Conservation (phyloP, 805 yeast genomes). For the Ogataea pignaliae region DNA sequence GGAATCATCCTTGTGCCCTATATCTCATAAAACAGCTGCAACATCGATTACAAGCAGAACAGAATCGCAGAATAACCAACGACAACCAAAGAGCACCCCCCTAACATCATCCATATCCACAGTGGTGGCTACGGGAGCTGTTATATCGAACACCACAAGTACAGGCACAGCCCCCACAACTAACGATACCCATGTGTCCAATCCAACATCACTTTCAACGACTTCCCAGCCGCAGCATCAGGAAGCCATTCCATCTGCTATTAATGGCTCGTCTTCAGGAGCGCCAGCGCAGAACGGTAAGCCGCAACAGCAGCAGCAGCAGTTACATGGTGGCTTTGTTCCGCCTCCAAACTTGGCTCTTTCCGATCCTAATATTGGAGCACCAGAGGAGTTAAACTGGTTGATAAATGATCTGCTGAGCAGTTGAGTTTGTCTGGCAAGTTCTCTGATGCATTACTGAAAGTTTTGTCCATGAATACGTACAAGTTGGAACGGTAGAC, state of each 20-base stretch:
- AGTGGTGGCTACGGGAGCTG: neutral
- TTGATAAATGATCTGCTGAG: conserved; percentile 58
- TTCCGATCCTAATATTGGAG: conserved; percentile 27
- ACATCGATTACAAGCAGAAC: neutral
- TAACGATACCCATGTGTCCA: neutral
- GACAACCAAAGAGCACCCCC: neutral
- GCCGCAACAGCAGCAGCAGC: neutral
- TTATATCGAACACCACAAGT: neutral
- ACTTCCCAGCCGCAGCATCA: neutral
- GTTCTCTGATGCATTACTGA: no score
- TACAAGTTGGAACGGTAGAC: no score
- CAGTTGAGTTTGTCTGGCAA: conserved; percentile 4
- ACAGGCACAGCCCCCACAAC: neutral
- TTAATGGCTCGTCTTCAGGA: neutral
- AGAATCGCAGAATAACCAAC: neutral
- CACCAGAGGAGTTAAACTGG: conserved; percentile 68
- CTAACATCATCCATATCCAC: neutral
- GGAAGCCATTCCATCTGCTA: neutral
- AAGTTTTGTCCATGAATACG: no score
- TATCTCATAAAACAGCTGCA: neutral
- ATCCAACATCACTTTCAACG: neutral
- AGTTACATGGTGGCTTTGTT: neutral
- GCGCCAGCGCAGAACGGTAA: neutral
- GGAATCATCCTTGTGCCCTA: neutral
- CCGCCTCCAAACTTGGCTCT: conserved; percentile 23